Base-by-base conservation (phyloP, 2,329 filamentous ascomycete species). In the Helotiales sp. region DNA sequence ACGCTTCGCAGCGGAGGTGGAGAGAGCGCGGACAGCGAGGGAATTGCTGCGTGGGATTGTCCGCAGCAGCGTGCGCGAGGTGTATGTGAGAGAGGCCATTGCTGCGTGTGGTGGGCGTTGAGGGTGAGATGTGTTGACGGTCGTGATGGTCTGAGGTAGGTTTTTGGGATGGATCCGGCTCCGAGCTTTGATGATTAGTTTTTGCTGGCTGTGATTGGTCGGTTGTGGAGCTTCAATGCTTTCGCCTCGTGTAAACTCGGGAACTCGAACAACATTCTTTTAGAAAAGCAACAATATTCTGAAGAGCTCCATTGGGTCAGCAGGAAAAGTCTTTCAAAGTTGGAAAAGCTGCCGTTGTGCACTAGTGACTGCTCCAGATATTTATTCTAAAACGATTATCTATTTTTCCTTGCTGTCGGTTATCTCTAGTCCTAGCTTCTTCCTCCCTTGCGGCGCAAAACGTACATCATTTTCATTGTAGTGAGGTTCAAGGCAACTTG, bases 21-120 rank as follows among this genome's bases (percentile, higher is more conserved):
- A 87, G 70, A 90, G 79, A 76, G 85, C 83, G 78, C 86, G 85
- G 74, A 84, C 80, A 68, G 80, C 70, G 71, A 77, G 75, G 82
- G 81, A 69, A 28, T 78, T 69, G 66, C 68, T 66, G 75, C 79
- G 80, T 75, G 82, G 81, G 71, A 82, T 78, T 70, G 81, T 80
- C 81, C 90, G 90, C 84, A 91, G 84, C 79, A 92, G 85, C 77
- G 87, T 84, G 81, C 88, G 88, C 79, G 91, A 88, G 79, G 88
- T 86, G 79, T 86, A 85, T 78, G 88, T 82, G 80, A 93, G 86
- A 79, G 88, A 84, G 81, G 89, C 88, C 89, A 92, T 92, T 77
- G 79, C 66, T 80, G 78, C 45, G 68, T 69, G 61, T 65, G 59
- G 55, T 69, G 67, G 30, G 47, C 20, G 26, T 34, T 2, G 37